A percentile compares a stretch with the other conserved stretches of the same genome.
Conservation (phyloP, 768 basidiomycete genomes). For the Saitozyma sp. region DNA sequence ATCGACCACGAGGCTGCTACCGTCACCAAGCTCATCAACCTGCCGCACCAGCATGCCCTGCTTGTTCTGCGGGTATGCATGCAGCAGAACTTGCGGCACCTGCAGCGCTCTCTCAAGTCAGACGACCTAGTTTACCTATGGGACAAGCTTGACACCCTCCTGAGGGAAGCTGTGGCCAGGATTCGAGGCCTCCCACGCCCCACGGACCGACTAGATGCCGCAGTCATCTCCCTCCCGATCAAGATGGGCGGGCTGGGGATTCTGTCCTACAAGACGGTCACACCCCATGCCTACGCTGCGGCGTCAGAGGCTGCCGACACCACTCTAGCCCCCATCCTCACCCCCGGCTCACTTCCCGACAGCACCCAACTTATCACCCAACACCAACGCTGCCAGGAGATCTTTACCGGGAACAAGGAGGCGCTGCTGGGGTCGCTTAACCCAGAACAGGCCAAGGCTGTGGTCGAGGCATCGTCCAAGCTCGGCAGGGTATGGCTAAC, state of each 20-base stretch:
- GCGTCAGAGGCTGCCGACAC: slow-evolving; percentile 1
- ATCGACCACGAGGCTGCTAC: not conserved
- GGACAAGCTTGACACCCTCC: not conserved
- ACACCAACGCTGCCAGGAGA: slow-evolving; percentile 2
- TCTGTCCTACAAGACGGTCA: slow-evolving; percentile 2
- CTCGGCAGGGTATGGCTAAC: slow-evolving; percentile 6
- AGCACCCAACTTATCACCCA: not conserved
- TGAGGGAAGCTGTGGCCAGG: not conserved
- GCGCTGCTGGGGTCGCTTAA: not conserved
- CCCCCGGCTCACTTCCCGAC: not conserved
- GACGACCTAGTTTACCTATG: slow-evolving; percentile 9
- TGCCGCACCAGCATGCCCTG: slow-evolving; percentile 11
- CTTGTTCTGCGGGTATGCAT: slow-evolving; percentile 12
- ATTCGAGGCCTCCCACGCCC: not conserved
- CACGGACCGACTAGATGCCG: not conserved
- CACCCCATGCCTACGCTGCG: slow-evolving; percentile 1
- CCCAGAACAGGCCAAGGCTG: not conserved
- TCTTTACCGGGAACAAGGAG: not conserved
- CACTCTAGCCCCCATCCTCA: slow-evolving; percentile 1
- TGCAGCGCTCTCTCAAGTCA: slow-evolving; percentile 11
- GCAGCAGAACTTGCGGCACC: slow-evolving; percentile 14
- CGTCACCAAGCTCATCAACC: not conserved
- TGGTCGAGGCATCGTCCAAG: not conserved
- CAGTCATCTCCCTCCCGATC: not conserved
- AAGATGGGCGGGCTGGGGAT: slow-evolving; percentile 7